Base-by-base conservation (phyloP, 2,329 filamentous ascomycete genomes). In the Cercospora janseana region DNA sequence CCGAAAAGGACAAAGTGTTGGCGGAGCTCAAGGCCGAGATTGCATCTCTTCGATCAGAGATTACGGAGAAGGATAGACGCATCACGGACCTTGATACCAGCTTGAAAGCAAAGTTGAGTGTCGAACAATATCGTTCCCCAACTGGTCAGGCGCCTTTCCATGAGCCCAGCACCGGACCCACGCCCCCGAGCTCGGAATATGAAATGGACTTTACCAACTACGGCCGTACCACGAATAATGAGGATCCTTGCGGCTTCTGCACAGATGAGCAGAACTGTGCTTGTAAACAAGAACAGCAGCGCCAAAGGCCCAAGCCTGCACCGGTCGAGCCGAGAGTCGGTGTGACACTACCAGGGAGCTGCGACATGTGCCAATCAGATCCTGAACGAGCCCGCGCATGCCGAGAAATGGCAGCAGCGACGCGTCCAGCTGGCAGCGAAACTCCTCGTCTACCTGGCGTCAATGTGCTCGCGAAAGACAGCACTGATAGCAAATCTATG, bases 211-310 rank as follows among this genome's bases (percentile, higher is more conserved):
- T 60, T 46, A 61, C 60, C 31, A 48, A 45, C 40, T 53, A 49
- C 28, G 54, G 57, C 12, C 54, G 52, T 5, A 28, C 27, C 20
- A 38, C 23, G 8, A 26, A 15, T 13, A 52, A 28, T 9, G 54
- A 60, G 24, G 53, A 60, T 38, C 50, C 46, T n/a, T 66, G 63
- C 38, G 63, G 64, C 35, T 66, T 66, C 55, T 66, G 64, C 43
- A 61, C 55, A 10, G 58, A 62, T 32, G 52, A 54, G 23, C 40
- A 54, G 23, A 62, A 61, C 46, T 66, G 62, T 46, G 55, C 55
- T 10, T 65, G 61, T 34, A 49, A 54, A 16, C 58, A 58, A 44
- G 54, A 45, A 16, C 43, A 53, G 46, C 42, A 51, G 43, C 48
- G 45, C 21, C 44, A 40, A 13, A 24, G 26, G 26, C 6, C 23